Evolutionary conservation across 192 early-diverging fungal species (phyloP), one percentile per base, ranked within the genome.

Genomic region (Mortierella hygrophila): DNA sequence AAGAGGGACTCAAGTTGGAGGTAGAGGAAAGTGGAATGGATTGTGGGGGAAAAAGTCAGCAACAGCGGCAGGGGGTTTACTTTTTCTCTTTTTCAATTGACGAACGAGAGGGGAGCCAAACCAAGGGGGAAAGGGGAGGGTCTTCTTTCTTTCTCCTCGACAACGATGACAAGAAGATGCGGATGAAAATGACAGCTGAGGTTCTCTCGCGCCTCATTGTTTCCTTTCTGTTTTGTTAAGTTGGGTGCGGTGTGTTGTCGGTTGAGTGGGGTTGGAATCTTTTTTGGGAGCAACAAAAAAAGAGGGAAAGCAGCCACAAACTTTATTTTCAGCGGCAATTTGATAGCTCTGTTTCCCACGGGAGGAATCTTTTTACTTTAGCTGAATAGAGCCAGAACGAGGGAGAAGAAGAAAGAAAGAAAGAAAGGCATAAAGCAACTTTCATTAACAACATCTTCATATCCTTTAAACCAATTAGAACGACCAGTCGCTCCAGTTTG

Each of bases 401-500:
- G 44, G 44, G 44, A 15, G 44, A 15, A 15, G 7, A 46, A 46
- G 44, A 52, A 52, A 52, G 44, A 52, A 3, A 16, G 20, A 46
- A 46, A 7, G 49, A 16, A 2, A 49, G 47, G n/a, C n/a, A n/a
- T n/a, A 21, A 37, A 65, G 23, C 42, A 72, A 32, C 3, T 4
- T 11, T 26, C 26, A 32, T n/a, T 73, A 47, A 73, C 72, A n/a
- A 47, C 41, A 0, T 16, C 49, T 42, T 13, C 32, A 8, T 29
- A 77, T 65, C 2, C 26, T 9, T 68, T 72, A 38, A 18, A 87
- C 70, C 38, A 78, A 65, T 38, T 79, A 82, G 77, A 88, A 82
- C 75, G 92, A 88, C 63, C 65, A 79, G 63, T 83, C 89, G 37
- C 81, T 89, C 42, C 88, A 92, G 49, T 95, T 97, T 89, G 88